These are phyloP conservation scores for Alternaria conjuncta DNA, from an alignment of 2,329 filamentous ascomycete genomes.

Conservation along the genomic window DNA sequence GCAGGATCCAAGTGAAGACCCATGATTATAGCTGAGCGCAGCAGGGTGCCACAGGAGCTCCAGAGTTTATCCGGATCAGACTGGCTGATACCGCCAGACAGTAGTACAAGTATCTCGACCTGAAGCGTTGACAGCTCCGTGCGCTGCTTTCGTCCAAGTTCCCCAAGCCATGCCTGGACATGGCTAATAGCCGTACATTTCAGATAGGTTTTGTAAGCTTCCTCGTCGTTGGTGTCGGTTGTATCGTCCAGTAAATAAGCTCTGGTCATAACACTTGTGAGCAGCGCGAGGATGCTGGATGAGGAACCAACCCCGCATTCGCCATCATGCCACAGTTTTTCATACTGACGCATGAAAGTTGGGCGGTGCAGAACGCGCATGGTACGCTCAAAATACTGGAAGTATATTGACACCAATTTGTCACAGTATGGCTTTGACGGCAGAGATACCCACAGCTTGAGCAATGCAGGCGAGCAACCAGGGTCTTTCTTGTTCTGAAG, in stretches of 20 bases:
- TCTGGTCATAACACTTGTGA: constrained; percentile 29
- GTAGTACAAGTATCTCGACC: constrained; percentile 23
- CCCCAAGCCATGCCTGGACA: constrained; percentile 30
- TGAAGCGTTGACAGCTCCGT: constrained; percentile 30
- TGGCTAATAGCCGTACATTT: constrained; percentile 20
- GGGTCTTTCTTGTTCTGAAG: no score
- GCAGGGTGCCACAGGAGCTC: constrained; percentile 44
- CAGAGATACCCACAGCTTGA: constrained; percentile 26
- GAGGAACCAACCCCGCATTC: constrained; percentile 15
- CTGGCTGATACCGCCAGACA: constrained; percentile 18
- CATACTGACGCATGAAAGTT: constrained; percentile 33
- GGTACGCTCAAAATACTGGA: constrained; percentile 31
- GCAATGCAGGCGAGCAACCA: constrained; percentile 21
- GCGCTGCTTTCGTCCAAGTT: constrained; percentile 27
- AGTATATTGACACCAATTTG: constrained; percentile 26
- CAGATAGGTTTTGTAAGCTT: constrained; percentile 22
- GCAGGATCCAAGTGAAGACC: constrained; percentile 52
- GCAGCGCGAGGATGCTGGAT: constrained; percentile 31
- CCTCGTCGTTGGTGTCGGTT: no score
- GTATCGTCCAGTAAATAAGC: constrained; percentile 27
- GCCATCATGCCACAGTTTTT: constrained; percentile 23
- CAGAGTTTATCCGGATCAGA: constrained; percentile 24
- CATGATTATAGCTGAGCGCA: constrained; percentile 52
- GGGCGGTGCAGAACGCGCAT: constrained; percentile 32
- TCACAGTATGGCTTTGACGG: constrained; percentile 31